Conservation (phyloP, 768 basidiomycete genomes). For the Boletus rufocinnamomeus region DNA sequence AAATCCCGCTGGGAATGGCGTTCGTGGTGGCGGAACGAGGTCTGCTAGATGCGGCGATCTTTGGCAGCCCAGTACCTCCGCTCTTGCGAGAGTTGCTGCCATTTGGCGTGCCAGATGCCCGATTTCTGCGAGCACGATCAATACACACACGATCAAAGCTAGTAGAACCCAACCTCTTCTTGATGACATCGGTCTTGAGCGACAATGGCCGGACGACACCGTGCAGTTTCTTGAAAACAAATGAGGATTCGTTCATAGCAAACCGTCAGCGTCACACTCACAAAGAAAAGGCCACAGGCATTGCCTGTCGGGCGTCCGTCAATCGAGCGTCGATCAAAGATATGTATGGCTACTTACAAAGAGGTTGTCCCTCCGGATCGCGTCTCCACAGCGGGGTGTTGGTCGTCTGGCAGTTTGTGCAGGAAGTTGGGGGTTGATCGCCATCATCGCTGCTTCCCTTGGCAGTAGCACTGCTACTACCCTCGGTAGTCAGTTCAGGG, state of each 20-base stretch:
- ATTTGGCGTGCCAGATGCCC: conserved; percentile 75
- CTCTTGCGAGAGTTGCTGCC: conserved; percentile 59
- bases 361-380: conserved; percentile 89
- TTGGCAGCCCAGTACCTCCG: conserved; percentile 58
- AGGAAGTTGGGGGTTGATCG: conserved; percentile 76
- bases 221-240: conserved; percentile 78
- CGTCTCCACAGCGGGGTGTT: conserved; percentile 93
- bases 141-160: not conserved
- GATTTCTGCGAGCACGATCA: conserved; percentile 54
- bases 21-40: conserved; percentile 72
- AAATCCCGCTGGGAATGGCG: conserved; percentile 49
- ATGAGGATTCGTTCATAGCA: conserved; percentile 15
- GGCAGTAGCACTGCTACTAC: conserved; percentile 31
- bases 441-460: conserved; percentile 61
- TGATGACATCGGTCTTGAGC: conserved; percentile 96
- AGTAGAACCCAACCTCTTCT: conserved; percentile 70
- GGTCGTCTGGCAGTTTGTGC: conserved; percentile 94
- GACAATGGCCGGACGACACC: conserved; percentile 93
- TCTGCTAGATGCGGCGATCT: conserved; percentile 72
- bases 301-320: conserved; percentile 53
- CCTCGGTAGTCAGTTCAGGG: conserved; percentile 52
- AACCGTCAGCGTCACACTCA: conserved; percentile 44
- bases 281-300: conserved; percentile 92
- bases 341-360: conserved; percentile 57
- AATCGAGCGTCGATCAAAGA: conserved; percentile 15